Percentiles rank a stretch among this genome's conserved stretches.
phyloP scores from a whole-genome alignment of 2,329 filamentous ascomycete genomes.

The Cladosporium cucumerinum region DNA sequence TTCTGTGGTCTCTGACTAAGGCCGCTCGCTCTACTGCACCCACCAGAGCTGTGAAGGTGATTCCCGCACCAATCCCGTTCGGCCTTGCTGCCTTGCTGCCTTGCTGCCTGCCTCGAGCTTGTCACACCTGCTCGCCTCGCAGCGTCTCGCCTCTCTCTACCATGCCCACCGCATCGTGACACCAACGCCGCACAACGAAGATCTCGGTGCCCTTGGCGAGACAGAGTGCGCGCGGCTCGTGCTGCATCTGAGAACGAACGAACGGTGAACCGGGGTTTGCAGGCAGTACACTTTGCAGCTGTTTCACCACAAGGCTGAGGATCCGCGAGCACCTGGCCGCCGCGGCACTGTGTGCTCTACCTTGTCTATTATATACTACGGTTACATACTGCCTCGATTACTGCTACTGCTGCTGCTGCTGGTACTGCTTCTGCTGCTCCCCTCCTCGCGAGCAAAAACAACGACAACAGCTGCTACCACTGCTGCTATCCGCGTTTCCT shows the following conservation, averaged over 20 bases:
- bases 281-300: conserved; percentile 8
- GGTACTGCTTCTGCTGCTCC: background rate
- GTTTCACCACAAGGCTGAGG: conserved; percentile 14
- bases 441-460: background rate
- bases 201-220: conserved; percentile 1
- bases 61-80: conserved; percentile 7
- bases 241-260: conserved; percentile 8
- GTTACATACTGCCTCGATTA: background rate
- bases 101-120: background rate
- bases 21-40: background rate
- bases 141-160: background rate
- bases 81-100: background rate
- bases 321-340: conserved; percentile 9
- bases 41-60: background rate
- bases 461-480: background rate
- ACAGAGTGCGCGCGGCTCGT: conserved; percentile 14
- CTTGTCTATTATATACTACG: background rate
- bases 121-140: conserved; percentile 3
- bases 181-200: conserved; percentile 14
- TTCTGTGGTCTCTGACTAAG: background rate
- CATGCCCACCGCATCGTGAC: background rate
- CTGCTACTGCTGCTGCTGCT: background rate
- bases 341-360: background rate
- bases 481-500: background rate
- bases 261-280: conserved; percentile 7